Evolutionary conservation across 1,284 basidiomycete species (phyloP), one percentile per base, ranked within the genome.

Genomic region (Exobasidium rhododendri): DNA sequence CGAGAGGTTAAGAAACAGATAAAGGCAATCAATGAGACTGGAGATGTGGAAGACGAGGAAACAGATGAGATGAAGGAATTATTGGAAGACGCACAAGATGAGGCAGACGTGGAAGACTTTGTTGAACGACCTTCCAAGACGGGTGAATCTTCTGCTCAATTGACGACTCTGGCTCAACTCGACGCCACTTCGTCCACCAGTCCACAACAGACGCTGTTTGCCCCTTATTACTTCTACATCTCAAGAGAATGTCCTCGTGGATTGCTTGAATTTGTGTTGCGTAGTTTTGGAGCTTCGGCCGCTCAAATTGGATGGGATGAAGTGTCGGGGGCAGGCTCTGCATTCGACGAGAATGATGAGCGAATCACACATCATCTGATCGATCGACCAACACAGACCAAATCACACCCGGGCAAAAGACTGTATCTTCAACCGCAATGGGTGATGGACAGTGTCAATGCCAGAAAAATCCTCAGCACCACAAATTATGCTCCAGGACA

Each of bases 391-490:
- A 61, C 68, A 31, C 73, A 70, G 30, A 65, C 72, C 26, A 57
- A 65, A 11, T 59, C 68, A 59, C 74, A 73, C 62, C 61, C 64
- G 20, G 74, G 70, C 51, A 86, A 87, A 78, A 85, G 94, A 71
- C 91, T 91, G 72, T 92, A 90, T 81, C 85, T 98, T 7, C 96
- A 98, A 81, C 96, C 96, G 17, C 96, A 98, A 81, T 98, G 96
- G 94, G 86, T 97, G 29, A 90, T 94, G 35, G 96, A 99, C 81
- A 96, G 90, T 78, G 88, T 96, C 76, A 98, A 98, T 80, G 86
- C 88, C 24, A 86, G 88, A 20, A 91, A 86, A 79, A 85, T 97
- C 60, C 84, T 97, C 32, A 85, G 92, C 0, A 90, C 94, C 71
- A 93, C 89, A 62, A 84, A 86, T 52, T 98, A 98, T 79, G 85